Conservation (phyloP, 2,329 filamentous ascomycete species). For the Plectosphaerella plurivora region DNA sequence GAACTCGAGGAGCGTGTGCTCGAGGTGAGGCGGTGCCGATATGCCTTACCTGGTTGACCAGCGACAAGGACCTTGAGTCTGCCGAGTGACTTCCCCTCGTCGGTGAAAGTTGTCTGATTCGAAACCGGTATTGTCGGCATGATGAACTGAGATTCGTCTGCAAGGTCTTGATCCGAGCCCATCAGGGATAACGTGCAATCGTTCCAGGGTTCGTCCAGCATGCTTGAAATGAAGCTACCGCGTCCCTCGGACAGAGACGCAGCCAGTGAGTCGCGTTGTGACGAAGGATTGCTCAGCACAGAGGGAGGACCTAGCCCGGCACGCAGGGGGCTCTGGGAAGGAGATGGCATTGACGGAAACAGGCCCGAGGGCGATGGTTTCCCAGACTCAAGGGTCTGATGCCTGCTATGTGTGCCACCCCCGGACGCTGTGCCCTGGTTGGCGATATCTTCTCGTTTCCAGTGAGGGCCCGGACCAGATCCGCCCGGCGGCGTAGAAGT, state of each 20-base stretch:
- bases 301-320: constrained; percentile 34
- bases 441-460: no score
- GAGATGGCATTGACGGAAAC: not conserved
- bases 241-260: constrained; percentile 40
- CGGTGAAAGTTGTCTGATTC: constrained; percentile 81
- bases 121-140: constrained; percentile 97
- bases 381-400: no score
- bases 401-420: no score
- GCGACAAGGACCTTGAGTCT: constrained; percentile 86
- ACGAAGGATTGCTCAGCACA: constrained; percentile 43
- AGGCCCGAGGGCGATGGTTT: no score
- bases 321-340: not conserved
- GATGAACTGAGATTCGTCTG: constrained; percentile 71
- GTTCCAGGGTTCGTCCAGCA: constrained; percentile 6
- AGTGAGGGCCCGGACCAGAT: no score
- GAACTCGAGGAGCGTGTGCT: not conserved
- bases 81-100: constrained; percentile 77
- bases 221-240: constrained; percentile 20
- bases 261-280: constrained; percentile 46
- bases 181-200: not conserved
- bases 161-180: constrained; percentile 26
- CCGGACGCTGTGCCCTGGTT: no score
- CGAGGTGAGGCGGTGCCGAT: no score
- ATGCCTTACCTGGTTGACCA: constrained; percentile 62
- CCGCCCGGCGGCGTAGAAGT: no score